Conservation (phyloP, 2,329 filamentous ascomycete genomes). For the Neocatenulostroma microsporum region DNA sequence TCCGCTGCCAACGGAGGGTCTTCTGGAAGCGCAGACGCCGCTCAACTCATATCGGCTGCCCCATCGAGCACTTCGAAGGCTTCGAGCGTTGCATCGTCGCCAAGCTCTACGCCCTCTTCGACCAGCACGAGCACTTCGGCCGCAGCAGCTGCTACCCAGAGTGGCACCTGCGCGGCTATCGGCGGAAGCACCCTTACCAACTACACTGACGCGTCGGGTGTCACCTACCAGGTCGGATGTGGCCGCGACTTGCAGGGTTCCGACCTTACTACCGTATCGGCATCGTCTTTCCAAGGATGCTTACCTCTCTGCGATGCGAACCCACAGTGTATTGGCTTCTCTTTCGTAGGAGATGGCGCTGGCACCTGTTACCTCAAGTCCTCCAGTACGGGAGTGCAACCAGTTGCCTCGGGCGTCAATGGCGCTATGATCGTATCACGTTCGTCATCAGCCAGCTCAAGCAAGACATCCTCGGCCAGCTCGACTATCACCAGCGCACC, state of each 20-base stretch:
- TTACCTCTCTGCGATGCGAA: slow-evolving; percentile 10
- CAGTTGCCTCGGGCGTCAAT: slow-evolving; percentile 2
- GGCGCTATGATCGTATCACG: neutral
- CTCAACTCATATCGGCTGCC: too few relatives aligned
- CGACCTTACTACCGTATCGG: neutral
- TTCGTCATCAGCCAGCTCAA: neutral
- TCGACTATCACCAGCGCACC: neutral
- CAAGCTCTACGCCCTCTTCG: too few relatives aligned
- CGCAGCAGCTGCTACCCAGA: neutral
- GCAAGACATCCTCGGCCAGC: neutral
- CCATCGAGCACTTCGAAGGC: too few relatives aligned
- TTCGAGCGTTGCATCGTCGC: too few relatives aligned
- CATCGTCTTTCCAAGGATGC: slow-evolving; percentile 6
- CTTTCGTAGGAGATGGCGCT: slow-evolving; percentile 6
- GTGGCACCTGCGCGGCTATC: neutral
- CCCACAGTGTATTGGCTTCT: slow-evolving; percentile 11
- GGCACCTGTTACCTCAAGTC: slow-evolving; percentile 15
- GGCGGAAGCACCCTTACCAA: neutral
- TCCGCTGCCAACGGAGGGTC: neutral
- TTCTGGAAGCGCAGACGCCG: neutral
- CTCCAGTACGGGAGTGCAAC: neutral
- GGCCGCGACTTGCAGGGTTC: slow-evolving; percentile 1
- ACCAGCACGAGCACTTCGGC: too few relatives aligned
- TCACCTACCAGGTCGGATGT: slow-evolving; percentile 6
- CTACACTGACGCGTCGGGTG: slow-evolving; percentile 7